Percentiles rank a stretch among this genome's conserved stretches.
phyloP scores from a whole-genome alignment of 179 eudicot genomes.

The Spergularia azorica region DNA sequence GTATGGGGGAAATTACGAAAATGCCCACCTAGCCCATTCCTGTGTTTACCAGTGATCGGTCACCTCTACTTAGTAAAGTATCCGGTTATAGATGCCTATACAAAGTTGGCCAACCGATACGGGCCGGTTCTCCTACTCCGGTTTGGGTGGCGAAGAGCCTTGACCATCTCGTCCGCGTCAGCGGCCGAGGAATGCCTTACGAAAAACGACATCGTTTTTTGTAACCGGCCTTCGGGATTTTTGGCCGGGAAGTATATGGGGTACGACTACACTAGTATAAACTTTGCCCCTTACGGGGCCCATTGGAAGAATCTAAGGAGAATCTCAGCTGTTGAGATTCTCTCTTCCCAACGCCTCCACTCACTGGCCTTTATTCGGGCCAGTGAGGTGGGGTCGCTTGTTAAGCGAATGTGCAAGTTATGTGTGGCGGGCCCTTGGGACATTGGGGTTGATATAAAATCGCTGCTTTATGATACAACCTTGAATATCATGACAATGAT shows the following conservation, averaged over 20 bases:
- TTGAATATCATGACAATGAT: too few species aligned
- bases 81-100: too few species aligned
- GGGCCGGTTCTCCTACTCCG: too few species aligned
- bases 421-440: not conserved
- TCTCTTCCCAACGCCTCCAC: conserved; percentile 16
- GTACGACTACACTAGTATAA: conserved; percentile 11
- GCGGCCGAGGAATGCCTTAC: conserved; percentile 30
- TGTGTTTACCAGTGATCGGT: too few species aligned
- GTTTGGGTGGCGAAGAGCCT: too few species aligned
- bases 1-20: too few species aligned
- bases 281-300: conserved; percentile 29
- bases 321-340: conserved; percentile 11
- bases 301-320: conserved; percentile 19
- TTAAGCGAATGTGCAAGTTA: not conserved
- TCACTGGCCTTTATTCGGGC: not conserved
- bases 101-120: too few species aligned
- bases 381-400: not conserved
- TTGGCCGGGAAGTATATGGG: not conserved
- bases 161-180: conserved; percentile 14
- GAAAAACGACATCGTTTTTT: conserved; percentile 19
- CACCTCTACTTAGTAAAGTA: too few species aligned
- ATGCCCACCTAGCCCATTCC: too few species aligned
- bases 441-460: too few species aligned
- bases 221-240: conserved; percentile 21
- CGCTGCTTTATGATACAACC: too few species aligned